These are phyloP conservation scores for Dillenia turbinata DNA, from an alignment of 164 flowering plant genomes.

Conservation along the genomic window DNA sequence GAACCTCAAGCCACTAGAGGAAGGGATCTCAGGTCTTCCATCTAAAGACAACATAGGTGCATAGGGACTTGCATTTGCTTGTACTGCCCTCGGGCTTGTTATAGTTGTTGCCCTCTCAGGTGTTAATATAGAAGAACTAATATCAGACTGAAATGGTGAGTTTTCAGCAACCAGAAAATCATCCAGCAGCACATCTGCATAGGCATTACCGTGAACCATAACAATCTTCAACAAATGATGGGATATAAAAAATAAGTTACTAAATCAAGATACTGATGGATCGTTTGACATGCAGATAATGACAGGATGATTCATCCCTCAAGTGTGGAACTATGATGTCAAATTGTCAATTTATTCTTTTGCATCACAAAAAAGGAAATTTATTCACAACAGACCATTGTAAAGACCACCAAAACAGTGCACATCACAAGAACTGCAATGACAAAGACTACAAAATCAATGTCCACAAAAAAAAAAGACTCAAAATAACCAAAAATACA, in stretches of 20 bases:
- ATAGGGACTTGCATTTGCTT: conserved; percentile 22
- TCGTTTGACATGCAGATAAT: not conserved
- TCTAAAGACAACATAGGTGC: conserved; percentile 23
- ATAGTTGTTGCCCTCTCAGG: conserved; percentile 50
- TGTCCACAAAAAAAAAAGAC: too few species aligned
- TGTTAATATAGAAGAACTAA: conserved; percentile 34
- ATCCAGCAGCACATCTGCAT: conserved; percentile 79
- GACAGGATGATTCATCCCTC: not conserved
- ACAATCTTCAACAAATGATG: not conserved
- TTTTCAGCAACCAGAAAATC: conserved; percentile 92
- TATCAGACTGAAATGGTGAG: conserved; percentile 67
- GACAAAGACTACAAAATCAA: too few species aligned
- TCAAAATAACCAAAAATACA: too few species aligned
- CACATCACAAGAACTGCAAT: too few species aligned
- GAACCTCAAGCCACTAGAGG: conserved; percentile 54
- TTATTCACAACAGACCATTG: too few species aligned
- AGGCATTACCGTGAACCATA: not conserved
- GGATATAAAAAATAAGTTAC: not conserved
- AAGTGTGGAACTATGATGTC: not conserved
- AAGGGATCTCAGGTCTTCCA: conserved; percentile 23
- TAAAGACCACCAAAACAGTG: too few species aligned
- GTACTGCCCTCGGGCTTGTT: conserved; percentile 38
- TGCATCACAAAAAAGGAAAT: too few species aligned
- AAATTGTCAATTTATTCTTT: not conserved
- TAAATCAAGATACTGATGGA: not conserved